Percentiles rank a stretch among this genome's conserved stretches.
phyloP scores from a whole-genome alignment of 768 basidiomycete genomes.

The Tylopilus subfusipes region DNA sequence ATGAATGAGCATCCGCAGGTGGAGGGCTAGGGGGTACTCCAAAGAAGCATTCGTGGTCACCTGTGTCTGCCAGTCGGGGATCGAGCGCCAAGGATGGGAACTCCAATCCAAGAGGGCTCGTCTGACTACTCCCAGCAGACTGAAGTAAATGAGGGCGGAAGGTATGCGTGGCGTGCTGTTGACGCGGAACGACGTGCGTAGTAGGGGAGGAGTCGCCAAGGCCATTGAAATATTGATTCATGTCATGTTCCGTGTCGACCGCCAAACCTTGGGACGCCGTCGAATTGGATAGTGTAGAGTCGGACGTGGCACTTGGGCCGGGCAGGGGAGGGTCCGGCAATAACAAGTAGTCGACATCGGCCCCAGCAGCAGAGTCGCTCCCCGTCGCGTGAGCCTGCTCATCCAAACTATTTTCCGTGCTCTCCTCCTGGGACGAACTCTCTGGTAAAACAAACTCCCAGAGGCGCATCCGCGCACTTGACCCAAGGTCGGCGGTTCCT shows the following conservation, averaged over 20 bases:
- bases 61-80: constrained; percentile 1
- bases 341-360: not conserved
- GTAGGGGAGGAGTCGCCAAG: constrained; percentile 23
- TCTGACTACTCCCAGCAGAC: not conserved
- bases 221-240: constrained; percentile 28
- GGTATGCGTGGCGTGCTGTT: not conserved
- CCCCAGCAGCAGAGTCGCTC: not conserved
- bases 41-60: constrained; percentile 20
- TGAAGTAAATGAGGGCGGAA: constrained; percentile 9
- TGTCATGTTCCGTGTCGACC: constrained; percentile 19
- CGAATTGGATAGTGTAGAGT: not conserved
- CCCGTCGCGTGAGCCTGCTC: not conserved
- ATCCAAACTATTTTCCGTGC: not conserved
- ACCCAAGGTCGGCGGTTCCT: constrained; percentile 9
- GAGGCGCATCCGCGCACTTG: constrained; percentile 4
- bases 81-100: constrained; percentile 9
- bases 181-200: constrained; percentile 6
- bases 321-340: not conserved
- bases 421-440: not conserved
- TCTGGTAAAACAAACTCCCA: constrained; percentile 16
- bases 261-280: not conserved
- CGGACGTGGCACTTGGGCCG: not conserved
- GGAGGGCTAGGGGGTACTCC: constrained; percentile 28
- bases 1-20: not conserved
- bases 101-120: constrained; percentile 1